A percentile compares a stretch with the other conserved stretches of the same genome.
phyloP scores from a whole-genome alignment of 441 rosid genomes.

The Aleurites moluccanus region DNA sequence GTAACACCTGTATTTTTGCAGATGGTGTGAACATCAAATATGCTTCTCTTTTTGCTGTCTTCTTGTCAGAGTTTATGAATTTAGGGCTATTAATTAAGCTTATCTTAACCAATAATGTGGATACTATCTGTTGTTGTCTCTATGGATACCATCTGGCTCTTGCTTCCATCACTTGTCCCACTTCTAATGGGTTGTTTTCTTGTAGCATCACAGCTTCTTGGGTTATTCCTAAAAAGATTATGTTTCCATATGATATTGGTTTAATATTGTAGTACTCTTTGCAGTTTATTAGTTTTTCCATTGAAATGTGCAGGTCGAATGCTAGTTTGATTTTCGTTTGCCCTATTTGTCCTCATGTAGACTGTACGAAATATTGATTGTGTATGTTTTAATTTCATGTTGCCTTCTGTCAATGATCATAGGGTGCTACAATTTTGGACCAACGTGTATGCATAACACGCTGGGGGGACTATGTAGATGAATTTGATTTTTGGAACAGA shows the following conservation, averaged over 20 bases:
- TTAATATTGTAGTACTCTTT: not conserved
- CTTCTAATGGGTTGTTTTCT: not conserved
- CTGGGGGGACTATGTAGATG: constrained; percentile 60
- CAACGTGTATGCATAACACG: constrained; percentile 62
- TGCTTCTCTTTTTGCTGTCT: not conserved
- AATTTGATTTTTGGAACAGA: constrained; percentile 50
- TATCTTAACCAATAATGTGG: not conserved
- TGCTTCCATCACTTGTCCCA: not conserved
- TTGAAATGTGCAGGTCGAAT: not conserved
- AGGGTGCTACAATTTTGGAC: constrained; percentile 87
- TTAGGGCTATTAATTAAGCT: not conserved
- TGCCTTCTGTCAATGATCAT: constrained; percentile 17
- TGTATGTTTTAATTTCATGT: not conserved
- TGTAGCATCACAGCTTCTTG: not conserved
- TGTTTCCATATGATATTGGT: not conserved
- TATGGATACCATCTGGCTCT: not conserved
- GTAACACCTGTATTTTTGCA: no score
- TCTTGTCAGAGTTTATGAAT: not conserved
- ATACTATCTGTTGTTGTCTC: not conserved
- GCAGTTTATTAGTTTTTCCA: not conserved
- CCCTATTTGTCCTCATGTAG: not conserved
- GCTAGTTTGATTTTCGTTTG: not conserved
- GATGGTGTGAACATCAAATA: no score
- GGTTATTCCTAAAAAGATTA: not conserved
- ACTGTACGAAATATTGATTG: not conserved